Evolutionary conservation across 2,329 filamentous ascomycete species (phyloP).

Genomic region (Ophiosphaerella herpotricha): DNA sequence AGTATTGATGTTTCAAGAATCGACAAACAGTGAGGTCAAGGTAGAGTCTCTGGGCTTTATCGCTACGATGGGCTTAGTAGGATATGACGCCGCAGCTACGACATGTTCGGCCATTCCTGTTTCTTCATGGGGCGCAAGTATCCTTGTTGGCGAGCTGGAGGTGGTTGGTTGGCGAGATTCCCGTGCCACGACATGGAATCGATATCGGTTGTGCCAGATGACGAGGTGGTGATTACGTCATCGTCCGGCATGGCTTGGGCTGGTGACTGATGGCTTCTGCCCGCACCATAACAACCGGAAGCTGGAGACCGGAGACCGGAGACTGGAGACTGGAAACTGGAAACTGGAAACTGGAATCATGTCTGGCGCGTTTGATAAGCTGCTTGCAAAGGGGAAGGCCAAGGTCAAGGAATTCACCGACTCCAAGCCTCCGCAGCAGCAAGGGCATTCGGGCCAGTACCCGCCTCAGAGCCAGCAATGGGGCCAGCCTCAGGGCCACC

Average conservation of each 20-base stretch:
- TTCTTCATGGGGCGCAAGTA: constrained; percentile 6
- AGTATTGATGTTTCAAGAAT: too few relatives aligned
- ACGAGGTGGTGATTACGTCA: constrained; percentile 6
- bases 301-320: too few relatives aligned
- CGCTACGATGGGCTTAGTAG: neutral
- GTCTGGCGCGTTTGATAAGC: constrained; percentile 38
- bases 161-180: constrained; percentile 20
- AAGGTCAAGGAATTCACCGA: constrained; percentile 41
- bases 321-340: too few relatives aligned
- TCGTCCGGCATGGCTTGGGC: constrained; percentile 9
- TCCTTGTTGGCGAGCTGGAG: constrained; percentile 7
- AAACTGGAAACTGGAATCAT: constrained; percentile 25
- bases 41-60: neutral
- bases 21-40: too few relatives aligned
- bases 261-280: constrained; percentile 2
- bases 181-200: too few relatives aligned
- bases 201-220: too few relatives aligned
- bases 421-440: constrained; percentile 27
- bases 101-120: constrained; percentile 14
- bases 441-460: constrained; percentile 22
- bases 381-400: constrained; percentile 44
- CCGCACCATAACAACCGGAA: neutral
- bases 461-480: constrained; percentile 17
- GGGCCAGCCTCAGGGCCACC: constrained; percentile 6
- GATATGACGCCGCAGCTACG: constrained; percentile 30